These are phyloP conservation scores for Trametes maxima DNA, from an alignment of 768 basidiomycete species.

Conservation along the genomic window DNA sequence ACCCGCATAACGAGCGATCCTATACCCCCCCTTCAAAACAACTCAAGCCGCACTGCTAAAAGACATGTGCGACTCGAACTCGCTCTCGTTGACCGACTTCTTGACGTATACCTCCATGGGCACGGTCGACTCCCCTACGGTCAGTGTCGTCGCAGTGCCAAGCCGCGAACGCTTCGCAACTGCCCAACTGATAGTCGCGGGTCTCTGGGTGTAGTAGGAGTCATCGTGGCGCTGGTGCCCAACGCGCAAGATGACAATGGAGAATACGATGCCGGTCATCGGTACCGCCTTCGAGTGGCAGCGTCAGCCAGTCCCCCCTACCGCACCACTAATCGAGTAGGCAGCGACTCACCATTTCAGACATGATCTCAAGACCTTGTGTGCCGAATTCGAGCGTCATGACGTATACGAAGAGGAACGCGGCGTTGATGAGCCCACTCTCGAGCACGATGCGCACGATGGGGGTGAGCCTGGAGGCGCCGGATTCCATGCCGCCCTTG, in stretches of 20 bases:
- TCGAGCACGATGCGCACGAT: slow-evolving; percentile 23
- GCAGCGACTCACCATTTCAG: slow-evolving; percentile 6
- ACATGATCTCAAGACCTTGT: slow-evolving; percentile 20
- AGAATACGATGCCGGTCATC: slow-evolving; percentile 13
- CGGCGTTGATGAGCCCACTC: slow-evolving; percentile 22
- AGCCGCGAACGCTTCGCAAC: not conserved
- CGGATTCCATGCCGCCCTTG: not conserved
- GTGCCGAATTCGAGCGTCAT: slow-evolving; percentile 18
- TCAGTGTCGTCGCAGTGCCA: not conserved
- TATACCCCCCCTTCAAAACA: not conserved
- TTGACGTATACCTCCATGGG: not conserved
- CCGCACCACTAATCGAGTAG: too few species aligned
- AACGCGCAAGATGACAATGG: slow-evolving; percentile 15
- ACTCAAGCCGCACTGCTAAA: not conserved
- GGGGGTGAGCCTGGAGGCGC: slow-evolving; percentile 2
- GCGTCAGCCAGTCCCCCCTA: not conserved
- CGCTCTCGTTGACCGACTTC: not conserved
- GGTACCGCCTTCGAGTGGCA: not conserved
- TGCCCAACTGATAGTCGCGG: not conserved
- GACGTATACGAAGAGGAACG: slow-evolving; percentile 20
- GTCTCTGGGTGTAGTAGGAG: not conserved
- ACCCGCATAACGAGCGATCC: too few species aligned
- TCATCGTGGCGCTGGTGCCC: slow-evolving; percentile 9
- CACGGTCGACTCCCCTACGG: not conserved
- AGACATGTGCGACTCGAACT: not conserved